Evolutionary conservation across 2,329 filamentous ascomycete species (phyloP).

Genomic region (Fusarium sp.): DNA sequence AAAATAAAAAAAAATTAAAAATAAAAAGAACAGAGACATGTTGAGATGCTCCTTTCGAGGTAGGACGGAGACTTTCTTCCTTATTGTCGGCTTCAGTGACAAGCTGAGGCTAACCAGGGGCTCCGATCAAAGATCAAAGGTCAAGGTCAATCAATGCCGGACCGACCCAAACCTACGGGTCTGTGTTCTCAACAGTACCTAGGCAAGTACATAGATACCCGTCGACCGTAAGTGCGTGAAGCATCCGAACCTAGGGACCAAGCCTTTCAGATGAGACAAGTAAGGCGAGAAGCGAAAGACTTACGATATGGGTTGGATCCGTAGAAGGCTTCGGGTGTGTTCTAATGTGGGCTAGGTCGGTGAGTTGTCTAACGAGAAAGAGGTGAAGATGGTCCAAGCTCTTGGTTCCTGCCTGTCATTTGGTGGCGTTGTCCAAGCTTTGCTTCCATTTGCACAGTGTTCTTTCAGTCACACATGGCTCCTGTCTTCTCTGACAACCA

Average conservation of each 20-base stretch:
- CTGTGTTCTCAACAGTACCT: background rate
- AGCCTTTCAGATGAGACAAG: slow-evolving; percentile 10
- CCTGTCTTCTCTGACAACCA: slow-evolving; percentile 3
- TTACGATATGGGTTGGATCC: background rate
- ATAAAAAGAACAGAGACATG: background rate
- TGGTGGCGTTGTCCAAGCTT: slow-evolving; percentile 18
- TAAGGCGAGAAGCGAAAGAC: slow-evolving; percentile 20
- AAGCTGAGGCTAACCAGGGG: slow-evolving; percentile 33
- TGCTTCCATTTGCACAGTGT: slow-evolving; percentile 18
- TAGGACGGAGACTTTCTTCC: background rate
- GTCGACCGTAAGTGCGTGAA: slow-evolving; percentile 7
- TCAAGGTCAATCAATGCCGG: slow-evolving; percentile 41
- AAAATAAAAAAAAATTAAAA: background rate
- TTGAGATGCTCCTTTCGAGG: background rate
- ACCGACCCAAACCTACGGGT: slow-evolving; percentile 38
- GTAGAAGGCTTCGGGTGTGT: slow-evolving; percentile 19
- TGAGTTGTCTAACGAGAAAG: background rate
- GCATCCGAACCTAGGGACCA: slow-evolving; percentile 9
- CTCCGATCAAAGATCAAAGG: slow-evolving; percentile 18
- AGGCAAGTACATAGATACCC: background rate
- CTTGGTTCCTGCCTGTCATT: slow-evolving; percentile 26
- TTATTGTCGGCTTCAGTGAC: slow-evolving; percentile 19
- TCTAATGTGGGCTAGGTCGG: slow-evolving; percentile 24
- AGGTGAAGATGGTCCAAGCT: slow-evolving; percentile 26
- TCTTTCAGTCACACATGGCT: slow-evolving; percentile 19